A percentile compares a stretch with the other conserved stretches of the same genome.
phyloP scores from a whole-genome alignment of 441 rosid genomes.

The Populus tomentosa region DNA sequence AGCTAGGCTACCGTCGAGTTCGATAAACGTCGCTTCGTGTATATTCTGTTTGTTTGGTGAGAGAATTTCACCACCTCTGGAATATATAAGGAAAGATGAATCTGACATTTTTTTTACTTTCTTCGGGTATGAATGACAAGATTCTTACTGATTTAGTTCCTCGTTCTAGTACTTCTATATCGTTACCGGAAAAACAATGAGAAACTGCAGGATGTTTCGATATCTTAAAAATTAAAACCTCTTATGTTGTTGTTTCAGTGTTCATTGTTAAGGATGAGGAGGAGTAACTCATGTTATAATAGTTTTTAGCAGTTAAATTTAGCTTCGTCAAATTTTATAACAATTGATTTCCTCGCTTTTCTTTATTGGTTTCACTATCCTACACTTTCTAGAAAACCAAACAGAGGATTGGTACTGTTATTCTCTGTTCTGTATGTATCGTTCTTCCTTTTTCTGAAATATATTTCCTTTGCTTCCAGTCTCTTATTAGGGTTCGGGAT shows the following conservation, averaged over 20 bases:
- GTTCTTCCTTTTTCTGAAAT: not conserved
- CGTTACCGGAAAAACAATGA: not conserved
- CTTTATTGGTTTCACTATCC: not conserved
- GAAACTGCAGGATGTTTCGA: not conserved
- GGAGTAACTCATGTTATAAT: not conserved
- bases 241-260: not conserved
- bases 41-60: conserved; percentile 26
- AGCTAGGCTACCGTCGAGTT: not conserved
- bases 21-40: not conserved
- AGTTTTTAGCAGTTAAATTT: not conserved
- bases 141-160: not conserved
- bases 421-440: not conserved
- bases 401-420: not conserved
- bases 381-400: not conserved
- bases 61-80: conserved; percentile 1
- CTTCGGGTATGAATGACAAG: not conserved
- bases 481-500: conserved; percentile 28
- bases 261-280: not conserved
- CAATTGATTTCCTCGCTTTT: not conserved
- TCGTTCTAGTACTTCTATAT: too few species aligned
- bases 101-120: not conserved
- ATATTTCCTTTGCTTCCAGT: not conserved
- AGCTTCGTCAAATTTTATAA: not conserved
- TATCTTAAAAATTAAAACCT: not conserved
- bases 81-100: not conserved